Base-by-base conservation (phyloP, 2,329 filamentous ascomycete species). In the Chalaropsis ovoidea region DNA sequence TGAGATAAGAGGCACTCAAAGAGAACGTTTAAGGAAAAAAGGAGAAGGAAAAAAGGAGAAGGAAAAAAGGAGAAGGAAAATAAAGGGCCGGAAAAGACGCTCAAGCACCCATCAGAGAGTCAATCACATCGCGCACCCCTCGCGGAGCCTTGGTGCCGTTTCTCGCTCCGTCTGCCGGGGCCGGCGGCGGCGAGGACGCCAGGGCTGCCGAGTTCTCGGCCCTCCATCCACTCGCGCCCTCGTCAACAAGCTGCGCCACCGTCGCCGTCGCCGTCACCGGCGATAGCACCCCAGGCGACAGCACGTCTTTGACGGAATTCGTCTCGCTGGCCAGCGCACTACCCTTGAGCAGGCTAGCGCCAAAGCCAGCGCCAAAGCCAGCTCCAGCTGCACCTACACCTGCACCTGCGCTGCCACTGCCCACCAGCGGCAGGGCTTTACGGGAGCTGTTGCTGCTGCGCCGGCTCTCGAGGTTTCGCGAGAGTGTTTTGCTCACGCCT, bases 381-480 rank as follows among this genome's bases (percentile, higher is more conserved):
- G 31, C 24, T 4, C 22, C 49, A 56, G 6, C 22, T 4, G 77
- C 75, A 19, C 75, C 73, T 10, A 75, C 75, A 3, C 77, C 22
- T 4, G 77, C 75, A 19, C 75, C 73, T 10, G 75, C 75, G 4
- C 77, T 74, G n/a, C 75, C 73, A 15, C 77, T 74, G n/a, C 75
- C 73, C 13, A 77, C 76, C 69, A 84, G 80, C 1, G 82, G 83
- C 10, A 85, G 74, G 43, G 88, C 87, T 73, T 90, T 92, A 75
- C 88, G 92, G 67, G 89, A 95, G 64, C 83, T 87, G 15, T 88
- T 89, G 75, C 92, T 96, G 73, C 90, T 95, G 54, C 93, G 87
- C 63, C 93, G 86, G 75, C 89, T 95, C 74, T 96, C 92, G 31
- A 97, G 82, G 73, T 90, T 96, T 77, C 90, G 95, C 67, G 87